phyloP scores from a whole-genome alignment of 106 monocot genomes.

The Allium sativum region DNA sequence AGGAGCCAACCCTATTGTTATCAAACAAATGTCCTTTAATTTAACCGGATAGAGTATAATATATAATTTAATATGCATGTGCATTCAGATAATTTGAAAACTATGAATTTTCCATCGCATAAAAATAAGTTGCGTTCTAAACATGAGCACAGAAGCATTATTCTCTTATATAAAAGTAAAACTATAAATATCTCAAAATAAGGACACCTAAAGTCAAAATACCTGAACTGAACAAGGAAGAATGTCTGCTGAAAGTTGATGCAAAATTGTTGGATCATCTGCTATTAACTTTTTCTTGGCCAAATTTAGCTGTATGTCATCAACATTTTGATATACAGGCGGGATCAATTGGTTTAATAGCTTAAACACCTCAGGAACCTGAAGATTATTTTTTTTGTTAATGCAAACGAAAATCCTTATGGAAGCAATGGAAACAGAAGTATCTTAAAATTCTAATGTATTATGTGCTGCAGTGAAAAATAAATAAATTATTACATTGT shows the following conservation, averaged over 20 bases:
- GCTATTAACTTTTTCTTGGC: constrained; percentile 61
- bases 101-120: too few relatives aligned
- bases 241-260: constrained; percentile 52
- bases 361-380: constrained; percentile 66
- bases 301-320: constrained; percentile 23
- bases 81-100: too few relatives aligned
- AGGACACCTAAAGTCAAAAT: neutral
- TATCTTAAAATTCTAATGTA: constrained; percentile 20
- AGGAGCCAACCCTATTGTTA: too few relatives aligned
- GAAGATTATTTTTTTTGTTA: neutral
- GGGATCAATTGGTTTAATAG: constrained; percentile 67
- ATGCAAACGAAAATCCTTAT: neutral
- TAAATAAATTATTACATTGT: neutral
- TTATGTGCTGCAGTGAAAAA: constrained; percentile 20
- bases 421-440: neutral
- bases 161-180: too few relatives aligned
- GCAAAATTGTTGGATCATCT: constrained; percentile 38
- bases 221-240: constrained; percentile 70
- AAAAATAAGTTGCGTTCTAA: too few relatives aligned
- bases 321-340: constrained; percentile 22
- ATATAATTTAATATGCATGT: too few relatives aligned
- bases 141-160: too few relatives aligned
- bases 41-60: too few relatives aligned
- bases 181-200: too few relatives aligned
- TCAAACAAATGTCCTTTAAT: too few relatives aligned